Percentiles rank a stretch among this genome's conserved stretches.
Evolutionary conservation across 306 rosid genomes (phyloP).

Genomic region (Aeschynomene evenia): DNA sequence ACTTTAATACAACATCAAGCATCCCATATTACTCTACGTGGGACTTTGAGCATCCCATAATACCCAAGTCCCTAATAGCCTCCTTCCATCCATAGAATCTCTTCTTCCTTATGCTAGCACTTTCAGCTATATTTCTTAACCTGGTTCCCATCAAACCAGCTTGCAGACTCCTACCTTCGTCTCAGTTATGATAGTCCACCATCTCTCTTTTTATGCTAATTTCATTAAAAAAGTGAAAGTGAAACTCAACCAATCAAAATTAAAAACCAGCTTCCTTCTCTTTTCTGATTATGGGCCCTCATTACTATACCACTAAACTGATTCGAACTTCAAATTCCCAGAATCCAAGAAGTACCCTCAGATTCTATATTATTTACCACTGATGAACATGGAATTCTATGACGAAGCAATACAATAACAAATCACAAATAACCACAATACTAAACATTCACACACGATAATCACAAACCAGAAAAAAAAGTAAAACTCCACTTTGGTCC

Average conservation of each 20-base stretch:
- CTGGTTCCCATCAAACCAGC: too few relatives aligned
- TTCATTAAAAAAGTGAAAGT: too few relatives aligned
- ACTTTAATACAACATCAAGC: too few relatives aligned
- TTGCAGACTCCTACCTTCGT: neutral
- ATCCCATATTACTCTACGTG: too few relatives aligned
- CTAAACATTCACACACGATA: neutral
- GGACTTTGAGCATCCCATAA: too few relatives aligned
- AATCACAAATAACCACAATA: neutral
- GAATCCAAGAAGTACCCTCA: neutral
- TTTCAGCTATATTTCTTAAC: too few relatives aligned
- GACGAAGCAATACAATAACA: neutral
- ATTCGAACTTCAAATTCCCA: neutral
- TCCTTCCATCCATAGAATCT: too few relatives aligned
- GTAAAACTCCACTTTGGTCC: too few relatives aligned
- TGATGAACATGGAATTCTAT: neutral
- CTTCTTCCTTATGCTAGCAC: too few relatives aligned
- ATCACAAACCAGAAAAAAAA: neutral
- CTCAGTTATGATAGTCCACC: neutral
- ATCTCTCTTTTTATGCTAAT: neutral
- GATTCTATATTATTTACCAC: neutral
- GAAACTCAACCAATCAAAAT: neutral
- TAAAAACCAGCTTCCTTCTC: neutral
- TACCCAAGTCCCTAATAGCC: too few relatives aligned
- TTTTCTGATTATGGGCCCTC: neutral
- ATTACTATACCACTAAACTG: neutral